Percentiles rank a stretch among this genome's conserved stretches.
These are phyloP conservation scores for Coleophoma eucalyptorum DNA, from an alignment of 2,329 filamentous ascomycete species.

Conservation along the genomic window DNA sequence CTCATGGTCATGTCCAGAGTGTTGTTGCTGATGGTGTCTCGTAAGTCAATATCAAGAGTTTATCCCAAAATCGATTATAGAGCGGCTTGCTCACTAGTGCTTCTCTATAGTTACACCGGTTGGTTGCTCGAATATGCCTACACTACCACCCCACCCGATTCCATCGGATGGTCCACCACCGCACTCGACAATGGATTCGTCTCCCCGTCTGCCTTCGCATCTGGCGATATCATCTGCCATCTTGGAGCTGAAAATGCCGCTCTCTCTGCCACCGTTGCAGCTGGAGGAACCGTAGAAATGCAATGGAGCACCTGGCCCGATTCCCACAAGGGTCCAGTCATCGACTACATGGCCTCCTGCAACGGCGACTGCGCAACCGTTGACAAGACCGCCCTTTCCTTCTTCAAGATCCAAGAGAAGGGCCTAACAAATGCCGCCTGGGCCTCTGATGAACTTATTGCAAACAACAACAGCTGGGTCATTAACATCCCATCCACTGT, in stretches of 20 bases:
- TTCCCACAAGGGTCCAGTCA: slow-evolving; percentile 43
- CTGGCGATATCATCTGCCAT: slow-evolving; percentile 57
- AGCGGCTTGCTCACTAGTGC: no score
- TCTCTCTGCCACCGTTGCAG: slow-evolving; percentile 48
- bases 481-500: slow-evolving; percentile 38
- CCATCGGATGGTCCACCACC: no score
- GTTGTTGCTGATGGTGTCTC: no score
- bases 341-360: slow-evolving; percentile 16
- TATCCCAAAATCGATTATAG: no score
- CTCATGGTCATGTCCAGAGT: no score
- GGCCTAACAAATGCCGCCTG: slow-evolving; percentile 28
- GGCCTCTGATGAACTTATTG: slow-evolving; percentile 40
- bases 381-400: slow-evolving; percentile 30
- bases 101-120: no score
- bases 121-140: no score
- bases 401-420: slow-evolving; percentile 37
- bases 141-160: no score
- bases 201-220: neutral
- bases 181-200: no score
- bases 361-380: slow-evolving; percentile 30
- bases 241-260: slow-evolving; percentile 43
- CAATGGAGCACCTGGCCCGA: slow-evolving; percentile 62
- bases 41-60: no score
- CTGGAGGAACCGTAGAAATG: slow-evolving; percentile 52
- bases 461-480: slow-evolving; percentile 48